These are phyloP conservation scores for Solanum habrochaites DNA, from an alignment of 257 asterid species.

Conservation along the genomic window DNA sequence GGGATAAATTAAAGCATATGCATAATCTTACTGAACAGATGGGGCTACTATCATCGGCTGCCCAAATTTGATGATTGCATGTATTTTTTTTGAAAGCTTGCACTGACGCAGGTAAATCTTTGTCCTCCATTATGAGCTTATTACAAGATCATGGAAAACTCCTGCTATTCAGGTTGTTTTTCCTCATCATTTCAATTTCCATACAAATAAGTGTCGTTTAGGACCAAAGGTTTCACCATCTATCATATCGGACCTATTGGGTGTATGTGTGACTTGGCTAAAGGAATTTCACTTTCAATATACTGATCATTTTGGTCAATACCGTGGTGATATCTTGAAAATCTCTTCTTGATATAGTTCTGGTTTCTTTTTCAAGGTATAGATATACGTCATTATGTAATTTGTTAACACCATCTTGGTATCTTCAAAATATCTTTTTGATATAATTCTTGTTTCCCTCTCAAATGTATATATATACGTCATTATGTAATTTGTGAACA, in stretches of 20 bases:
- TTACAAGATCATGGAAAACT: background rate
- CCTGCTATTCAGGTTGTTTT: background rate
- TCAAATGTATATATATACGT: background rate
- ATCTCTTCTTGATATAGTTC: background rate
- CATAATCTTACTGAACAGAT: constrained; percentile 54
- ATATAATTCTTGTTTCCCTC: background rate
- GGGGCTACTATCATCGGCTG: constrained; percentile 53
- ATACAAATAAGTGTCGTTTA: background rate
- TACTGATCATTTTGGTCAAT: background rate
- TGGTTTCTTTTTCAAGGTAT: background rate
- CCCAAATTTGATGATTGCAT: background rate
- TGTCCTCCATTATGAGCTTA: background rate
- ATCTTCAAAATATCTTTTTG: background rate
- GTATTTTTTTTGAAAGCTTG: background rate
- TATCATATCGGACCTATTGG: background rate
- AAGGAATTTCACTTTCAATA: background rate
- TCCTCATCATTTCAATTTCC: background rate
- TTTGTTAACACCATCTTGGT: background rate
- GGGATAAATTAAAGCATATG: constrained; percentile 42
- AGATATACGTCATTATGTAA: background rate
- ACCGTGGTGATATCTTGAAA: background rate
- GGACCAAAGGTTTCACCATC: background rate
- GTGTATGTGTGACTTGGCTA: background rate
- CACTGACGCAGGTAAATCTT: background rate
- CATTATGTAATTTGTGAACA: background rate